Percentiles rank a stretch among this genome's conserved stretches.
Conservation (phyloP, 129 eudicot species). For the Saussurea involucrata region DNA sequence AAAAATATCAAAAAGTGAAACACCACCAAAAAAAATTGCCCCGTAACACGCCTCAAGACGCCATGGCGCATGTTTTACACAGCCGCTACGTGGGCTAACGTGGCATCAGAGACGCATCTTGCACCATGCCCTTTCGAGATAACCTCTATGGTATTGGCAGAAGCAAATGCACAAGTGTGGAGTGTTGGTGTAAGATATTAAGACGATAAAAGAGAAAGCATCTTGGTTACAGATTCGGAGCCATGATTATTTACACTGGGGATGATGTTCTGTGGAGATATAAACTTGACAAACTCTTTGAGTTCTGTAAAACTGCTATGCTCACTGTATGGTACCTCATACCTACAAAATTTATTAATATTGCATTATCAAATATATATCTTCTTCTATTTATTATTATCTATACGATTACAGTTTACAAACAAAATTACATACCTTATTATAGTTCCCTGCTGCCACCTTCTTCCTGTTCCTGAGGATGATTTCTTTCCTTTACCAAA, state of each 20-base stretch:
- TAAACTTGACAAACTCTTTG: slow-evolving; percentile 69
- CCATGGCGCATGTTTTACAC: too few relatives aligned
- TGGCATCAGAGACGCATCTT: too few relatives aligned
- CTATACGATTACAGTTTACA: too few relatives aligned
- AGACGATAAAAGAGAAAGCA: slow-evolving; percentile 57
- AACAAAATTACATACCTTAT: too few relatives aligned
- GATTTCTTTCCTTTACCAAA: slow-evolving; percentile 91
- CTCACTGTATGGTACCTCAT: slow-evolving; percentile 98
- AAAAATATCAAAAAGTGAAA: too few relatives aligned
- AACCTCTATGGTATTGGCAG: too few relatives aligned
- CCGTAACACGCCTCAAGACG: too few relatives aligned
- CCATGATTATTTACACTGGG: slow-evolving; percentile 93
- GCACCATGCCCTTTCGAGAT: too few relatives aligned
- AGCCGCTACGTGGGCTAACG: too few relatives aligned
- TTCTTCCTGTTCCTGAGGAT: slow-evolving; percentile 86
- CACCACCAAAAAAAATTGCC: too few relatives aligned
- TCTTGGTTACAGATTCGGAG: slow-evolving; percentile 47
- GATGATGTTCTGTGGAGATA: slow-evolving; percentile 73
- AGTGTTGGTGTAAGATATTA: slow-evolving; percentile 9
- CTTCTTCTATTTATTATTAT: too few relatives aligned
- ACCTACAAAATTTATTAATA: slow-evolving; percentile 35
- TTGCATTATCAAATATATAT: neutral
- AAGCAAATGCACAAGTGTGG: neutral
- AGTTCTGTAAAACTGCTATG: slow-evolving; percentile 89
- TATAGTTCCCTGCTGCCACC: slow-evolving; percentile 94